Evolutionary conservation across 306 rosid species (phyloP).

Genomic region (Astragalus glycyphyllos): DNA sequence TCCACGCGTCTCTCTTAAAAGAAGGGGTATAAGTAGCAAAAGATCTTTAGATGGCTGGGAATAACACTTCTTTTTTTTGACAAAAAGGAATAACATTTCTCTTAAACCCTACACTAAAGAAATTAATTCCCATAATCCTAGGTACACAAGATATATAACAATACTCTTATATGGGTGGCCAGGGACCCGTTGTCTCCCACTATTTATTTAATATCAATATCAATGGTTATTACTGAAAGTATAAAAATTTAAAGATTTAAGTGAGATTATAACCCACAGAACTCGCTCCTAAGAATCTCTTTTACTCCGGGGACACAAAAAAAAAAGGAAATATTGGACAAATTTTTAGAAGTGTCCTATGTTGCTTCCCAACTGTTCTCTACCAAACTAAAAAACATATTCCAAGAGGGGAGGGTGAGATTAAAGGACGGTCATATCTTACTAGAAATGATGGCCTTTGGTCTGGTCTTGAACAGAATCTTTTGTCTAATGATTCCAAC

Average conservation of each 20-base stretch:
- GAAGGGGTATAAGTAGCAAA: conserved; percentile 28
- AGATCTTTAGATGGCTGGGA: neutral
- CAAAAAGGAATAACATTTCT: conserved; percentile 4
- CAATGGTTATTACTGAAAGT: neutral
- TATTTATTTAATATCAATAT: neutral
- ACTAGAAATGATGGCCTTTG: conserved; percentile 88
- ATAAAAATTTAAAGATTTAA: neutral
- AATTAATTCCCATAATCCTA: conserved; percentile 22
- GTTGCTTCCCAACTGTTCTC: conserved; percentile 45
- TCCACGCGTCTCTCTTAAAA: neutral
- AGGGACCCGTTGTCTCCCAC: conserved; percentile 1
- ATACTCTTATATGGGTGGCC: neutral
- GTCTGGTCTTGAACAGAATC: conserved; percentile 89
- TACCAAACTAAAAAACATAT: conserved; percentile 28
- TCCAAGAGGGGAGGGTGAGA: neutral
- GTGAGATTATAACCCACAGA: neutral
- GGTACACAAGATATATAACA: conserved; percentile 15
- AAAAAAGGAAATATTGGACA: conserved; percentile 27
- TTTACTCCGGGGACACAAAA: conserved; percentile 14
- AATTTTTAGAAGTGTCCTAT: conserved; percentile 15
- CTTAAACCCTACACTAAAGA: conserved; percentile 10
- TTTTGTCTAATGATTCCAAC: conserved; percentile 75
- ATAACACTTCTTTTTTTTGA: conserved; percentile 3
- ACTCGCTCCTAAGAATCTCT: conserved; percentile 21
- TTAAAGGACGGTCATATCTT: conserved; percentile 33